phyloP scores from a whole-genome alignment of 192 early-diverging fungal species.

The Pilobolus umbonatus region DNA sequence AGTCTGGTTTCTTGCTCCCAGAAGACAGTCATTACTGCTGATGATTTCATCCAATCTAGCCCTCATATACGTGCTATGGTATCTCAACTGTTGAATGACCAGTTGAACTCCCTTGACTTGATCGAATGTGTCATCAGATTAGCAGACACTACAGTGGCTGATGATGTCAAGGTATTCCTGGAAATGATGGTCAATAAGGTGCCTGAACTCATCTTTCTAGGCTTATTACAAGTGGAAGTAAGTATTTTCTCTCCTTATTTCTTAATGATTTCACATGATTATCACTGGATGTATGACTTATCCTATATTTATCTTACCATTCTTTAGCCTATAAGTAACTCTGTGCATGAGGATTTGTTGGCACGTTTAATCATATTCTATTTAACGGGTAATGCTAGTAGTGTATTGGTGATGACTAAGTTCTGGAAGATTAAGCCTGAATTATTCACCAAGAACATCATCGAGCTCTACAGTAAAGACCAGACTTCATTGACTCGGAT shows the following conservation, averaged over 20 bases:
- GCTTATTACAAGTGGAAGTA: constrained; percentile 64
- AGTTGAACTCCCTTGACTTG: constrained; percentile 70
- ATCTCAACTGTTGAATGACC: constrained; percentile 43
- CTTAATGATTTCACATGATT: not conserved
- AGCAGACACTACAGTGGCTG: constrained; percentile 51
- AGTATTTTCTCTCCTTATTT: not conserved
- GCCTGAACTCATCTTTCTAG: constrained; percentile 72
- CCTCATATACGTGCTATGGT: constrained; percentile 40
- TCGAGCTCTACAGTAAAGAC: constrained; percentile 73
- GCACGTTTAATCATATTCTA: constrained; percentile 58
- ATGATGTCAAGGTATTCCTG: constrained; percentile 61
- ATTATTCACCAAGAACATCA: constrained; percentile 56
- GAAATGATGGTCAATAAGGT: constrained; percentile 55
- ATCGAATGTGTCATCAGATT: constrained; percentile 58
- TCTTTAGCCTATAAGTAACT: constrained; percentile 40
- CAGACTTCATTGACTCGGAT: constrained; percentile 51
- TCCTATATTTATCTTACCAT: not conserved
- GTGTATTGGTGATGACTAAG: constrained; percentile 61
- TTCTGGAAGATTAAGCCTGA: constrained; percentile 64
- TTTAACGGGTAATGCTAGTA: constrained; percentile 56
- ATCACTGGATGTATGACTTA: not conserved
- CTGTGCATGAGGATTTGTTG: constrained; percentile 61
- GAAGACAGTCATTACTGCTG: constrained; percentile 50
- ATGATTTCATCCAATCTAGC: constrained; percentile 45
- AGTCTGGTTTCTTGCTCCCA: constrained; percentile 47